Evolutionary conservation across 306 rosid species (phyloP).

Genomic region (Ormosia semicastrata): DNA sequence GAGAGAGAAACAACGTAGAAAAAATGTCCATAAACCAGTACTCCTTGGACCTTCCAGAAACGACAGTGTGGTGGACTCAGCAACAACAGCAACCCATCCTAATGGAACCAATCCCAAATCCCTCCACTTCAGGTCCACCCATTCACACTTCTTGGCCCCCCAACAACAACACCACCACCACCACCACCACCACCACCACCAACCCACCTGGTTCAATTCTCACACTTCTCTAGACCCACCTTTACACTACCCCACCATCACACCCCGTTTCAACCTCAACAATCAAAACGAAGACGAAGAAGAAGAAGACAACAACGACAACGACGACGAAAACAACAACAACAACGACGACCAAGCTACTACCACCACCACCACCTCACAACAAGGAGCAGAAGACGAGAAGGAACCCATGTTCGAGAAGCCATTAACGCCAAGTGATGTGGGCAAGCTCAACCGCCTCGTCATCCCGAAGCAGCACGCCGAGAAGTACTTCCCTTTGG

Average conservation of each 20-base stretch:
- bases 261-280: conserved; percentile 38
- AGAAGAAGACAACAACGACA: conserved; percentile 1
- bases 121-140: conserved; percentile 13
- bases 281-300: conserved; percentile 32
- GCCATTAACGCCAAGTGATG: conserved; percentile 91
- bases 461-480: conserved; percentile 98
- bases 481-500: conserved; percentile 78
- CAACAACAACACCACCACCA: conserved; percentile 20
- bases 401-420: conserved; percentile 90
- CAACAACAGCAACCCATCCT: conserved; percentile 21
- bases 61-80: conserved; percentile 49
- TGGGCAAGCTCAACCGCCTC: conserved; percentile 93
- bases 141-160: conserved; percentile 21
- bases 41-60: conserved; percentile 52
- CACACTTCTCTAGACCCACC: not conserved
- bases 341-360: not conserved
- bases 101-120: conserved; percentile 32
- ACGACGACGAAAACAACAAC: not conserved
- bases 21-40: conserved; percentile 57
- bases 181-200: conserved; percentile 1
- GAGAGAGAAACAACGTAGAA: not conserved
- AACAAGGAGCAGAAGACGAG: not conserved
- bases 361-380: not conserved
- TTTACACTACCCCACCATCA: not conserved
- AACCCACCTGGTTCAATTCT: conserved; percentile 2